phyloP scores from a whole-genome alignment of 78 protist genomes.

The Dictyostelium firmibasis region DNA sequence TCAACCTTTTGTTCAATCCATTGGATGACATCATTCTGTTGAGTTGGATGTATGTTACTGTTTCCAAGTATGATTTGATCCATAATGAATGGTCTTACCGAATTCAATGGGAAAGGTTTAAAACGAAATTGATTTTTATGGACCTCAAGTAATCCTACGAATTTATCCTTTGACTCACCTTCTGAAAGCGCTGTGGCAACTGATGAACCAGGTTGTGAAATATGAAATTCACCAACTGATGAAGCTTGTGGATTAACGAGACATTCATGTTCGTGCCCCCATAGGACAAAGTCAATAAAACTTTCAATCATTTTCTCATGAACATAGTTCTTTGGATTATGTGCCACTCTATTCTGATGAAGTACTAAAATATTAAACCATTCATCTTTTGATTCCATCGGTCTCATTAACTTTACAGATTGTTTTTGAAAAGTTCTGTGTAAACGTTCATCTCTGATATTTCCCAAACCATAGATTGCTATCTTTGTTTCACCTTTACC shows the following conservation, averaged over 20 bases:
- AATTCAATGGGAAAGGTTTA: constrained; percentile 48
- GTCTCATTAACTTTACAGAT: constrained; percentile 83
- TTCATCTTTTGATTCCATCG: constrained; percentile 79
- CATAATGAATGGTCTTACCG: constrained; percentile 88
- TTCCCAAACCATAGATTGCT: constrained; percentile 98
- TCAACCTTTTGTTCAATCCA: constrained; percentile 44
- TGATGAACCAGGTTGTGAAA: constrained; percentile 96
- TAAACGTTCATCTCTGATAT: constrained; percentile 97
- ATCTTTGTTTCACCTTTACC: constrained; percentile 88
- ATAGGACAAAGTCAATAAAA: constrained; percentile 94
- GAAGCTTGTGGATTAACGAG: constrained; percentile 72
- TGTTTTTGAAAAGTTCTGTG: constrained; percentile 85
- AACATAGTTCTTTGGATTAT: constrained; percentile 83
- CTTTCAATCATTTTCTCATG: constrained; percentile 88
- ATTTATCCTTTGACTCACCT: constrained; percentile 93
- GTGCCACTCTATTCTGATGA: constrained; percentile 95
- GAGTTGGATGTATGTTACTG: constrained; percentile 51
- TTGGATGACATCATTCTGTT: constrained; percentile 24
- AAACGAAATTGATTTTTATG: constrained; percentile 54
- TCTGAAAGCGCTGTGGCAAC: constrained; percentile 92
- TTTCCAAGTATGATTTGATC: constrained; percentile 56
- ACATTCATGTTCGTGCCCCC: constrained; percentile 99
- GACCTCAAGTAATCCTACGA: constrained; percentile 87
- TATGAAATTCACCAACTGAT: constrained; percentile 35
- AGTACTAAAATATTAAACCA: constrained; percentile 96